phyloP scores from a whole-genome alignment of 208 protist genomes.

The Leishmania tropica region DNA sequence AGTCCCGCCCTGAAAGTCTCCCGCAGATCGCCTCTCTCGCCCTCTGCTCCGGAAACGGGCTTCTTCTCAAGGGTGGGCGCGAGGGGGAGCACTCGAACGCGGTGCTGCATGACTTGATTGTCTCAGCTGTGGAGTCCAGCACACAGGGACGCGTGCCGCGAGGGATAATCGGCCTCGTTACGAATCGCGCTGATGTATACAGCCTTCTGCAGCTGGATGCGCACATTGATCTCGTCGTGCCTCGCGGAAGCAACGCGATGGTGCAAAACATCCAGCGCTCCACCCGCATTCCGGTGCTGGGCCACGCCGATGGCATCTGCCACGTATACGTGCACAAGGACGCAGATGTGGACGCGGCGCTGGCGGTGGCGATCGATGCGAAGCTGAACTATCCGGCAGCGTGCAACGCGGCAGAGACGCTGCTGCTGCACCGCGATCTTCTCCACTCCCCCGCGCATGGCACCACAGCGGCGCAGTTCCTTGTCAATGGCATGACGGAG shows the following conservation, averaged over 20 bases:
- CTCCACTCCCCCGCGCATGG: conserved; percentile 11
- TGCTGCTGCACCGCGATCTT: conserved; percentile 81
- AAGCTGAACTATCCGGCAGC: conserved; percentile 95
- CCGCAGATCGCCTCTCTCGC: conserved; percentile 87
- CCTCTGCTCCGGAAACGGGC: conserved; percentile 83
- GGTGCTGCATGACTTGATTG: conserved; percentile 55
- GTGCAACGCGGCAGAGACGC: conserved; percentile 94
- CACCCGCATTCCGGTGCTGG: conserved; percentile 92
- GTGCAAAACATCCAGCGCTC: conserved; percentile 88
- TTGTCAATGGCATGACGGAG: conserved; percentile 44
- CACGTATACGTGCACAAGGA: conserved; percentile 90
- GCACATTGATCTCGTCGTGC: conserved; percentile 94
- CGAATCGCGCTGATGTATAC: conserved; percentile 46
- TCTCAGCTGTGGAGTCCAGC: conserved; percentile 45
- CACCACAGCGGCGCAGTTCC: conserved; percentile 27
- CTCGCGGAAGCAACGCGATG: conserved; percentile 89
- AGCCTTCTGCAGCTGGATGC: conserved; percentile 62
- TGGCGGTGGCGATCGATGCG: conserved; percentile 73
- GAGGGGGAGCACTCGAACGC: conserved; percentile 73
- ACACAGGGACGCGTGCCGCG: conserved; percentile 32
- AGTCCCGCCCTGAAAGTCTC: conserved; percentile 89
- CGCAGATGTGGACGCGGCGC: conserved; percentile 68
- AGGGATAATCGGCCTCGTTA: conserved; percentile 63
- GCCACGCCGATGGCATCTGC: conserved; percentile 96
- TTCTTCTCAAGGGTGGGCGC: conserved; percentile 90